Base-by-base conservation (phyloP, 495 filamentous ascomycete genomes). In the Thermothielavioides terrestris region DNA sequence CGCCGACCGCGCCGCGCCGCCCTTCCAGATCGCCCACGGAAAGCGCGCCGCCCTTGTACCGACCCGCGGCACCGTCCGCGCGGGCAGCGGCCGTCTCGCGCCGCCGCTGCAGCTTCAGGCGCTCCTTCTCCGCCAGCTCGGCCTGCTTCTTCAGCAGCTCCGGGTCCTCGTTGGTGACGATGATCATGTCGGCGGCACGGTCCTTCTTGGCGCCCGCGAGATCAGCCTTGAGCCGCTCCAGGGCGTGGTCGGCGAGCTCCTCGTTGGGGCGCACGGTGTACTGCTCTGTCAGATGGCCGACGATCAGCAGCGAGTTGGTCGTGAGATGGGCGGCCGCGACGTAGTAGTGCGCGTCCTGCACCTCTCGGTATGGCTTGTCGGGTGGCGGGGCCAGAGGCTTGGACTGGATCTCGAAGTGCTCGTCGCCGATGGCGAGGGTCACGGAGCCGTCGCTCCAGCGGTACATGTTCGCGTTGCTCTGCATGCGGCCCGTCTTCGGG, bases 361-460 rank as follows among this genome's bases (percentile, higher is more conserved):
- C 77, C 22, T 82, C 74, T 38, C 85, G 74, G 61, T 91, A 89
- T 6, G 69, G 63, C 56, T 76, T 75, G 55, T 63, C 57, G 25
- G 57, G 51, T 17, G 81, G 75, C 34, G 87, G 86, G 1, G 85
- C 86, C 48, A 95, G 82, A 3, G 76, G 64, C 68, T 90, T 91
- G 54, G 77, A 78, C 48, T 81, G 71, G 32, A 94, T 79, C 54
- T 85, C 81, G 69, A 88, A 94, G 56, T 94, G 88, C 53, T 85
- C 82, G 42, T 74, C 73, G 8, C 89, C 85, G 37, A 80, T 61
- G 0, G 78, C 80, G 9, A 96, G 72, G 14, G 90, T 94, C 23
- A 89, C 65, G 6, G 85, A 89, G 31, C 88, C 88, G 58, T 94
- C 88, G 50, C 84, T 85, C 88, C 88, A 94, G 51, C 77, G 79